Conservation (phyloP, 2,329 filamentous ascomycete species). For the Xylariales sp. region DNA sequence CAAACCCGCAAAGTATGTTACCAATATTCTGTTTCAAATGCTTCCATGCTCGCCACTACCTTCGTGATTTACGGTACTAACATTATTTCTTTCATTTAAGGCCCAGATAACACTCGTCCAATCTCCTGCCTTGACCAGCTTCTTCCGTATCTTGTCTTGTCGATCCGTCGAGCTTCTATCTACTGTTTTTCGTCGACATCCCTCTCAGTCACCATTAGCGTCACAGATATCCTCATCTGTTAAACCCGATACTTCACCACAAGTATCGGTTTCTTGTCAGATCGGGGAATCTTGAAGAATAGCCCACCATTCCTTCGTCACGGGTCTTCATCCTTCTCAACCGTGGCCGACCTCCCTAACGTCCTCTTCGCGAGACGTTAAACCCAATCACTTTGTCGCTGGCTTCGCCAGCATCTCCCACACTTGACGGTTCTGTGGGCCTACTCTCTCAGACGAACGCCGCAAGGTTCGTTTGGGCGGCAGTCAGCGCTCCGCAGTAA, state of each 20-base stretch:
- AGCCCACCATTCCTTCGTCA: conserved; percentile 83
- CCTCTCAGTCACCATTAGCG: conserved; percentile 13
- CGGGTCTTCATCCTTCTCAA: conserved; percentile 79
- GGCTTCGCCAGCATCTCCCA: conserved; percentile 77
- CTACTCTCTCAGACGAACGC: conserved; percentile 95
- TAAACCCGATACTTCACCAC: conserved; percentile 77
- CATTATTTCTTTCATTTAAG: too few species aligned
- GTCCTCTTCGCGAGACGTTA: conserved; percentile 66
- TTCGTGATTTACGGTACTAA: too few species aligned
- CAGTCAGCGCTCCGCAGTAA: conserved; percentile 93
- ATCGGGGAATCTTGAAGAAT: conserved; percentile 49
- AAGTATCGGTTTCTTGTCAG: conserved; percentile 78
- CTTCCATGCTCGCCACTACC: conserved; percentile 3
- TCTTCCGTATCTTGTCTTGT: conserved; percentile 18
- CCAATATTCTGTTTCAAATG: not conserved
- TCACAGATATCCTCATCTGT: conserved; percentile 68
- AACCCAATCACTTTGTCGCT: conserved; percentile 58
- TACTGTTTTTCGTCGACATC: conserved; percentile 8
- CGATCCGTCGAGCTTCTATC: not conserved
- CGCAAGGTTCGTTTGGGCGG: conserved; percentile 94
- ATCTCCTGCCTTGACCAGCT: conserved; percentile 20
- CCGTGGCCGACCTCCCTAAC: conserved; percentile 89
- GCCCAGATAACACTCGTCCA: conserved; percentile 55
- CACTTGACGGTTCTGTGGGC: conserved; percentile 71
- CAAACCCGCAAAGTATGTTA: conserved; percentile 83